phyloP scores from a whole-genome alignment of 495 filamentous ascomycete genomes.

The Tuber borchii region DNA sequence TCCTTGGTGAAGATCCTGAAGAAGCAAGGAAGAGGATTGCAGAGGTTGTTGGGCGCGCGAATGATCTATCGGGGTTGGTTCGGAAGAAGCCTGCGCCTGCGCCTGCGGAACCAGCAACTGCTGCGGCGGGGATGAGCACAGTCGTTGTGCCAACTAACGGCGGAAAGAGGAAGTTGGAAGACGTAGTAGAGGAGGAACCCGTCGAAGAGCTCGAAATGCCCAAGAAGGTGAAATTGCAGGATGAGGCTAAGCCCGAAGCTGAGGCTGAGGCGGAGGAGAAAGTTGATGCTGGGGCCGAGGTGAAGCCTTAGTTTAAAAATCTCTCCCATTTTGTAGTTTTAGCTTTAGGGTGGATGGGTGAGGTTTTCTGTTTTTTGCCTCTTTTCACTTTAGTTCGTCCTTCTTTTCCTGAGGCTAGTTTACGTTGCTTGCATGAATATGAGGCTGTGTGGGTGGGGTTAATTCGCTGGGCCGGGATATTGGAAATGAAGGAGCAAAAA shows the following conservation, averaged over 20 bases:
- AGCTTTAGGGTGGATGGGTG: neutral
- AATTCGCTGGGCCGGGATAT: neutral
- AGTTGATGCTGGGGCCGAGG: neutral
- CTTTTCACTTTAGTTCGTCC: neutral
- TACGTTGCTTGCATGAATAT: neutral
- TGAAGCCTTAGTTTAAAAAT: neutral
- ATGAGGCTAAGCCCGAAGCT: neutral
- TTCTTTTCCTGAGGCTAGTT: neutral
- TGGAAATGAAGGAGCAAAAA: neutral
- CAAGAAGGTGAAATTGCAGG: slow-evolving; percentile 43
- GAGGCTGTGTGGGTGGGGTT: neutral
- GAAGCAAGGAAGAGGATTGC: slow-evolving; percentile 62
- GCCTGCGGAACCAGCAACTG: slow-evolving; percentile 34
- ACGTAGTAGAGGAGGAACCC: slow-evolving; percentile 43
- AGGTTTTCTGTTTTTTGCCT: neutral
- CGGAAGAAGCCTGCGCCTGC: slow-evolving; percentile 55
- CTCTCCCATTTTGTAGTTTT: neutral
- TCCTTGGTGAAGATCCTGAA: slow-evolving; percentile 59
- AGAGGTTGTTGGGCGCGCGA: slow-evolving; percentile 72
- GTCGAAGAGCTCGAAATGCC: slow-evolving; percentile 42
- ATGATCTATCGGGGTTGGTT: slow-evolving; percentile 78
- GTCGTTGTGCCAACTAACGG: slow-evolving; percentile 12
- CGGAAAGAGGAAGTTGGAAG: slow-evolving; percentile 44
- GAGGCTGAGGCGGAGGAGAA: neutral
- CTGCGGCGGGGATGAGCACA: slow-evolving; percentile 9